phyloP scores from a whole-genome alignment of 2,329 filamentous ascomycete species.

The Chaetomium olivaceum region DNA sequence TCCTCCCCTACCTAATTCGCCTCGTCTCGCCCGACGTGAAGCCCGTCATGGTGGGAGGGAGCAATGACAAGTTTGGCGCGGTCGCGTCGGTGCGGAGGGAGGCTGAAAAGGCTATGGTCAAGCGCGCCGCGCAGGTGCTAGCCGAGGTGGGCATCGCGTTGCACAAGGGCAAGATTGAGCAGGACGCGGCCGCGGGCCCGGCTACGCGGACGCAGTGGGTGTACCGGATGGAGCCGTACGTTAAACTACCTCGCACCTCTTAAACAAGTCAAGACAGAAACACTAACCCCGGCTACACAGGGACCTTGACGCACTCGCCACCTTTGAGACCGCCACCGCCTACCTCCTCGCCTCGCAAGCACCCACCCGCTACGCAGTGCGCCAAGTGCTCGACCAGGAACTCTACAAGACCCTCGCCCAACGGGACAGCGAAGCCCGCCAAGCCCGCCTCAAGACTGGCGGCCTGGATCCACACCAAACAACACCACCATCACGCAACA shows the following conservation, averaged over 20 bases:
- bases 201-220: conserved; percentile 67
- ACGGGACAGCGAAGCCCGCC: conserved; percentile 65
- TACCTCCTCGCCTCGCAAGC: conserved; percentile 59
- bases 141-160: conserved; percentile 79
- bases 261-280: not conserved
- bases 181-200: conserved; percentile 50
- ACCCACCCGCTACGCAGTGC: conserved; percentile 85
- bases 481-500: not conserved
- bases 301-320: conserved; percentile 73
- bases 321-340: conserved; percentile 68
- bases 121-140: conserved; percentile 77
- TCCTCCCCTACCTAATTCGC: conserved; percentile 79
- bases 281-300: conserved; percentile 37
- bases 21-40: conserved; percentile 89
- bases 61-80: conserved; percentile 54
- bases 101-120: conserved; percentile 77
- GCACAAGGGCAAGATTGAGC: conserved; percentile 77
- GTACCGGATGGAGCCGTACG: conserved; percentile 88
- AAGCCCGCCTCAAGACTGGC: conserved; percentile 57
- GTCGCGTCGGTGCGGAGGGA: conserved; percentile 84
- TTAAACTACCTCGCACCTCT: not conserved
- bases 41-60: conserved; percentile 77
- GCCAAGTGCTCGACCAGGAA: conserved; percentile 91
- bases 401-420: conserved; percentile 70
- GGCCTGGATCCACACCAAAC: conserved; percentile 32